These are phyloP conservation scores for Dioscorea alata DNA, from an alignment of 106 monocot species.

Conservation along the genomic window DNA sequence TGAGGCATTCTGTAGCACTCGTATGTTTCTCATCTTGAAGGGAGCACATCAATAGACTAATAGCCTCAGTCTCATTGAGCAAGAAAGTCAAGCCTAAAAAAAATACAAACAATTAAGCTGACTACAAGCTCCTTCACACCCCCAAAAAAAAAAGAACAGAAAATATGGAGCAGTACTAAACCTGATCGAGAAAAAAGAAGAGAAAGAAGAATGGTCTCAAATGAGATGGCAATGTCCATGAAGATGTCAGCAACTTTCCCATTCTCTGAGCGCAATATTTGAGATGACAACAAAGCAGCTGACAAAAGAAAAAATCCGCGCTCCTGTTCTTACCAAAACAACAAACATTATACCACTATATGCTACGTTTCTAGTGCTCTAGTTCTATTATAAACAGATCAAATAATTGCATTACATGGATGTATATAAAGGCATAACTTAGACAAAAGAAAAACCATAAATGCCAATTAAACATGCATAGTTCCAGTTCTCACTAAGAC, in stretches of 20 bases:
- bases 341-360: background rate
- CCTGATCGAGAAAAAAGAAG: constrained; percentile 92
- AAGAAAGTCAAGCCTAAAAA: constrained; percentile 77
- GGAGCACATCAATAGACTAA: constrained; percentile 58
- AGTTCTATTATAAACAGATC: too few species aligned
- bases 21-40: constrained; percentile 64
- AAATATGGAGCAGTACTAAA: constrained; percentile 7
- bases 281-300: constrained; percentile 77
- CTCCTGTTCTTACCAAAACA: constrained; percentile 44
- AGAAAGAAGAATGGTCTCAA: constrained; percentile 69
- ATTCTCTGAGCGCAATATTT: constrained; percentile 43
- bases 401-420: too few species aligned
- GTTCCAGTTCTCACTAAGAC: too few species aligned
- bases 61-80: constrained; percentile 67
- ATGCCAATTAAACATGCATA: too few species aligned
- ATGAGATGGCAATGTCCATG: constrained; percentile 52
- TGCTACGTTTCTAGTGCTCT: too few species aligned
- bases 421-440: too few species aligned
- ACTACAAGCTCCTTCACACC: background rate
- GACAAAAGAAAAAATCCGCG: constrained; percentile 88
- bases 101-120: constrained; percentile 1
- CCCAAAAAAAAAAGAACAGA: background rate
- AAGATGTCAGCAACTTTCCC: constrained; percentile 50
- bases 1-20: constrained; percentile 43
- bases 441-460: too few species aligned